Evolutionary conservation across 345 rosid species (phyloP).

Genomic region (Aegle marmelos): DNA sequence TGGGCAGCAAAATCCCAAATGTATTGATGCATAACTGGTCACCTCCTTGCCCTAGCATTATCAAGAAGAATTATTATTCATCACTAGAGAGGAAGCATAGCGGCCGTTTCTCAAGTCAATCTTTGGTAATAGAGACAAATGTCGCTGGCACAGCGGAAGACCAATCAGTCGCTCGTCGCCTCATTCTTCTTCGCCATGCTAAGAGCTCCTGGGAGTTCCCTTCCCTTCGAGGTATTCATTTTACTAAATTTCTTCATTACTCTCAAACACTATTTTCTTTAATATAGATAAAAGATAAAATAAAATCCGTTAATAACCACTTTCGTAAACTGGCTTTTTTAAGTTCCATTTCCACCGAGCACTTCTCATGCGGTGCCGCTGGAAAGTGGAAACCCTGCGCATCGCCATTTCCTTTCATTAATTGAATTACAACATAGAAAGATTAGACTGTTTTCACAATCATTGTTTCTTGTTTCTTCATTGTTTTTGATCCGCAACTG

Average conservation of each 20-base stretch:
- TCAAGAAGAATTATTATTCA: neutral
- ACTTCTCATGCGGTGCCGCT: no score
- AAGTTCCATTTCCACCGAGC: no score
- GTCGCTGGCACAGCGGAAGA: slow-evolving; percentile 15
- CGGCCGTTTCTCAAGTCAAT: neutral
- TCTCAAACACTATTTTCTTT: neutral
- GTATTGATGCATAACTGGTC: neutral
- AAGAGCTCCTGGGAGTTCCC: slow-evolving; percentile 78
- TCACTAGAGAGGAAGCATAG: neutral
- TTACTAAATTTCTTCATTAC: neutral
- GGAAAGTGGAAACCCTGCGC: no score
- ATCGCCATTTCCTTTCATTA: no score
- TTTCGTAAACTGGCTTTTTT: no score
- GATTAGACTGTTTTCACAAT: no score
- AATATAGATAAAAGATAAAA: no score
- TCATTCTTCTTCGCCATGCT: slow-evolving; percentile 92
- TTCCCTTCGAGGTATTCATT: slow-evolving; percentile 55
- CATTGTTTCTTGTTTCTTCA: neutral
- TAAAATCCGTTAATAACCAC: no score
- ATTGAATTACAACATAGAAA: no score
- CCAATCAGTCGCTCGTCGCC: slow-evolving; percentile 59
- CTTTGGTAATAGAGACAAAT: slow-evolving; percentile 21
- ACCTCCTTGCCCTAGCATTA: neutral
- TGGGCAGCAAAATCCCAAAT: neutral
- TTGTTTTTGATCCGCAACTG: neutral